Percentiles rank a stretch among this genome's conserved stretches.
These are phyloP conservation scores for Blastobotrys buckinghamii DNA, from an alignment of 1,139 yeast genomes.

Conservation along the genomic window DNA sequence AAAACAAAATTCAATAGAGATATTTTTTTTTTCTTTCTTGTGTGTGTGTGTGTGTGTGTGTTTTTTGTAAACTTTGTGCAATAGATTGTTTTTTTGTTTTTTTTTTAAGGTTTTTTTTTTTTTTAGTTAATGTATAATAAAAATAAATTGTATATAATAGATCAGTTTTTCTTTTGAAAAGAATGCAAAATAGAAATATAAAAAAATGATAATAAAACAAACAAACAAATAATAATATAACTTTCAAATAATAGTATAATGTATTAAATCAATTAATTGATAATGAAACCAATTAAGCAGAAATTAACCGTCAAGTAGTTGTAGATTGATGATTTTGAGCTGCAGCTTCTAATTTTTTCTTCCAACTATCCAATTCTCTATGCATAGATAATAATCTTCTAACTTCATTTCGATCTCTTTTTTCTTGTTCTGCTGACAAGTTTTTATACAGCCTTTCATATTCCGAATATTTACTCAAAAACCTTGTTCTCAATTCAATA, in stretches of 20 bases:
- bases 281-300: too few species aligned
- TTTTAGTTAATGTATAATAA: too few species aligned
- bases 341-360: slow-evolving; percentile 32
- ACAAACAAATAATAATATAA: background rate
- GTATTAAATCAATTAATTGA: too few species aligned
- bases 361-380: slow-evolving; percentile 35
- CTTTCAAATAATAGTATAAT: background rate
- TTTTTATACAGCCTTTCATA: slow-evolving; percentile 32
- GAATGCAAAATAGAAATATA: background rate
- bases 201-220: background rate
- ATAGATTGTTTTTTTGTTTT: too few species aligned
- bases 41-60: too few species aligned
- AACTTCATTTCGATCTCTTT: slow-evolving; percentile 23
- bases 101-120: too few species aligned
- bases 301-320: background rate
- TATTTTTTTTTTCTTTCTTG: too few species aligned
- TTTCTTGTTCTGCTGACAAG: slow-evolving; percentile 14
- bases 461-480: slow-evolving; percentile 33
- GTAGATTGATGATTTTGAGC: too few species aligned
- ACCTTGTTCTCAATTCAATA: slow-evolving; percentile 34
- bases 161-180: too few species aligned
- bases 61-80: too few species aligned
- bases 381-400: slow-evolving; percentile 35
- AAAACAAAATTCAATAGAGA: too few species aligned
- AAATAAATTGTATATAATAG: background rate